Percentiles rank a stretch among this genome's conserved stretches.
Evolutionary conservation across 805 yeast genomes (phyloP).

Genomic region (Komagataella mondaviorum): DNA sequence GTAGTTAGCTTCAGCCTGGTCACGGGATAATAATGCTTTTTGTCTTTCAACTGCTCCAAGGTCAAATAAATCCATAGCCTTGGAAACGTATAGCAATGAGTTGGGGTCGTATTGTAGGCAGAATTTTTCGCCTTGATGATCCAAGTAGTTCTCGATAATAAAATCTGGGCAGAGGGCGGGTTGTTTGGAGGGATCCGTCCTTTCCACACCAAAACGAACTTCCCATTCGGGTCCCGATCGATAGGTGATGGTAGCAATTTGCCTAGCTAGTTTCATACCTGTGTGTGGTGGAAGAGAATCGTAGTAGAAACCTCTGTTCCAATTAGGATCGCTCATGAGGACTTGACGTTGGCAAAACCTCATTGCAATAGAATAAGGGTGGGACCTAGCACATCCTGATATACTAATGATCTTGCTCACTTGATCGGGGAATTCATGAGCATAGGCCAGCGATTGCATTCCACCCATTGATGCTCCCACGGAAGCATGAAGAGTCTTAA

Average conservation of each 20-base stretch:
- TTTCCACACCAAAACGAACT: constrained; percentile 73
- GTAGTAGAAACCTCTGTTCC: constrained; percentile 85
- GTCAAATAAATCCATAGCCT: constrained; percentile 93
- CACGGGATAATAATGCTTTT: constrained; percentile 27
- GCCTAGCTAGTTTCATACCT: constrained; percentile 91
- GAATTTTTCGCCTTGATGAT: constrained; percentile 92
- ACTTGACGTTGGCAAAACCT: constrained; percentile 89
- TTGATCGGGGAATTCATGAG: constrained; percentile 65
- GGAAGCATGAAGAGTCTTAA: constrained; percentile 55
- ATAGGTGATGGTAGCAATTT: constrained; percentile 87
- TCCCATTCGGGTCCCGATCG: constrained; percentile 98
- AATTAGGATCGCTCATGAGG: constrained; percentile 86
- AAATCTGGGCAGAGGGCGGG: constrained; percentile 94
- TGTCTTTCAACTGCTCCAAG: constrained; percentile 37
- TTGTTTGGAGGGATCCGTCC: constrained; percentile 64
- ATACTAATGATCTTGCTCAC: constrained; percentile 69
- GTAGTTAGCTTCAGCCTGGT: constrained; percentile 17
- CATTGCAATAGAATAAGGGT: constrained; percentile 89
- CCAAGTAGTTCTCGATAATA: constrained; percentile 82
- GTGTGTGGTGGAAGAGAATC: constrained; percentile 71
- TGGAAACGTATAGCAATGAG: constrained; percentile 74
- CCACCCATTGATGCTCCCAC: constrained; percentile 97
- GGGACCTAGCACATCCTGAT: constrained; percentile 88
- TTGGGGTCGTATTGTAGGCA: constrained; percentile 86
- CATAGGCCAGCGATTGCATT: constrained; percentile 90